Evolutionary conservation across 441 rosid genomes (phyloP).

Genomic region (Codiaeum variegatum): DNA sequence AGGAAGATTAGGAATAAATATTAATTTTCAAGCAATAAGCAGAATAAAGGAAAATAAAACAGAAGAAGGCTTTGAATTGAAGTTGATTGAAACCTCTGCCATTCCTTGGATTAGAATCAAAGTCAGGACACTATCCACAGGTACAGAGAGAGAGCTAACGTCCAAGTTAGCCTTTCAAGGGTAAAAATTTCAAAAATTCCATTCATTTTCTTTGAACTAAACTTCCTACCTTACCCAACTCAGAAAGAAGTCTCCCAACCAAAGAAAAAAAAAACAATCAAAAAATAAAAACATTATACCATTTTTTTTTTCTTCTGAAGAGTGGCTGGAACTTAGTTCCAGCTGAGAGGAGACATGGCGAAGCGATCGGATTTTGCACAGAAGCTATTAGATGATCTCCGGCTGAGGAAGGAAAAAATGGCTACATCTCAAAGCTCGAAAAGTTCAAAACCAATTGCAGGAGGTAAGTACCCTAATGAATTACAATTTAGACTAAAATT

Average conservation of each 20-base stretch:
- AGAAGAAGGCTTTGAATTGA: constrained; percentile 43
- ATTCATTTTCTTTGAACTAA: constrained; percentile 31
- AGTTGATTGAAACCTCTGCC: constrained; percentile 36
- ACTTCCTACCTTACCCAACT: constrained; percentile 74
- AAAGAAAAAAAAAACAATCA: constrained; percentile 22
- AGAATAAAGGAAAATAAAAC: neutral
- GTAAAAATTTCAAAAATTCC: constrained; percentile 28
- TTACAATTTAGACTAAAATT: neutral
- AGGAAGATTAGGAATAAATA: neutral
- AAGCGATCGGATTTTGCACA: constrained; percentile 87
- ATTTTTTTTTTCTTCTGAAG: constrained; percentile 12
- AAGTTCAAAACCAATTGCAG: constrained; percentile 25
- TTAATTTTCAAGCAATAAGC: neutral
- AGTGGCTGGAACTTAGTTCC: constrained; percentile 23
- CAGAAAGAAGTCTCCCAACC: constrained; percentile 67
- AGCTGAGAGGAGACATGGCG: constrained; percentile 46
- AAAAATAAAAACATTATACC: neutral
- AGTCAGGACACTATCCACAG: constrained; percentile 33
- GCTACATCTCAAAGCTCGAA: constrained; percentile 51
- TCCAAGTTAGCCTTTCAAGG: constrained; percentile 56
- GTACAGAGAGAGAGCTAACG: constrained; percentile 37
- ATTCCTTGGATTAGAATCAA: constrained; percentile 85
- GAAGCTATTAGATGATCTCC: constrained; percentile 88
- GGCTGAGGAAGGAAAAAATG: constrained; percentile 69
- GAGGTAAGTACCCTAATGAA: constrained; percentile 43